Base-by-base conservation (phyloP, 1,284 basidiomycete species). In the Ganoderma sp. region DNA sequence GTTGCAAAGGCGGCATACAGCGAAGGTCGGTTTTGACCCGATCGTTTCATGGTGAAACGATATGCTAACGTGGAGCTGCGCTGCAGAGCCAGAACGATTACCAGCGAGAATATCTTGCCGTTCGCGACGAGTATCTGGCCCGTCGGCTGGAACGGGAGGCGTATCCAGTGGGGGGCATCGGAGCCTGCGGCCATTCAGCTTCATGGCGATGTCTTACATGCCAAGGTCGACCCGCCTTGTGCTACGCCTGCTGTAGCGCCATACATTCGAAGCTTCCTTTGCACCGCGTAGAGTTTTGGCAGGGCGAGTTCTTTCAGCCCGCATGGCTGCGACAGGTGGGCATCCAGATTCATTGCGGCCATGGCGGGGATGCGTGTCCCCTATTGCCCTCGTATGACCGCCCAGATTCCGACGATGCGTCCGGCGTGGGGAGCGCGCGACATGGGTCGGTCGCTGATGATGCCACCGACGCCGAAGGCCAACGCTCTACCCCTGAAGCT, bases 311-410 rank as follows among this genome's bases (percentile, higher is more conserved):
- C 54, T 64, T n/a, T 25, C 52, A 22, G 28, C 22, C 54, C 1
- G 52, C 52, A 1, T 64, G 63, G 63, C 52, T 64, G 6, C 63
- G 42, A 2, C 50, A 64, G 41, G 41, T 64, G 25, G 54, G 54
- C 9, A 2, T 64, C 6, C 54, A 64, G n/a, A 5, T 64, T 1
- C 54, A 64, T 41, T 64, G 63, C 28, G 63, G 63, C 1, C 63
- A 64, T 7, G 54, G 54, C 7, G 63, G 63, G 0, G 2, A 15
- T 2, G 41, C 15, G 0, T 64, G 63, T 17, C 63, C 63, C 12
- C 3, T 7, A 8, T 32, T 57, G 9, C 48, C 15, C 19, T 17
- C 19, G n/a, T 59, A 59, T 28, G 1, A 28, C 25, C 25, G 25
- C 25, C 1, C 25, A 28, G 25, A 28, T 28, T 1, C 25, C 25